Conservation (phyloP, 2,329 filamentous ascomycete species). For the Aspergillus terreus region DNA sequence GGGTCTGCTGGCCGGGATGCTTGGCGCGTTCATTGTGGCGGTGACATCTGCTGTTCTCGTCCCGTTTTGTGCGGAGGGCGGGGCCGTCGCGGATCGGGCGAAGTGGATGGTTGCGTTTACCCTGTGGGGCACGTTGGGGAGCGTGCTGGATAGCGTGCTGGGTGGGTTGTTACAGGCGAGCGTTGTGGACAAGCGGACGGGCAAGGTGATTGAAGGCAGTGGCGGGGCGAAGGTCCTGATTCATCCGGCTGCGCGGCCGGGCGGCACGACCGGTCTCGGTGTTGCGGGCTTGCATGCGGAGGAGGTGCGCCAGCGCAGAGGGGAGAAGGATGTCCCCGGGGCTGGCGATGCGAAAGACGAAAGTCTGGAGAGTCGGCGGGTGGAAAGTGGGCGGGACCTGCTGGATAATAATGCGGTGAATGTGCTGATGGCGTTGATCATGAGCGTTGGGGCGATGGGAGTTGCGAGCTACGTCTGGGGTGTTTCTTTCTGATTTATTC, state of each 20-base stretch:
- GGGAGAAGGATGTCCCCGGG: neutral
- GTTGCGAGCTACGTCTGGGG: conserved; percentile 39
- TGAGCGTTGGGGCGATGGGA: conserved; percentile 75
- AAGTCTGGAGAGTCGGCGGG: conserved; percentile 55
- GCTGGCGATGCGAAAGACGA: conserved; percentile 9
- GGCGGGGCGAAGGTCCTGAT: conserved; percentile 60
- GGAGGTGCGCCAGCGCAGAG: neutral
- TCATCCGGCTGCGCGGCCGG: conserved; percentile 23
- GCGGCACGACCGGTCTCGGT: neutral
- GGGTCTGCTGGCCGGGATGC: conserved; percentile 69
- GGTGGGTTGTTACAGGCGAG: conserved; percentile 82
- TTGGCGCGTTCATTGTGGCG: conserved; percentile 69
- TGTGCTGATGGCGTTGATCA: conserved; percentile 77
- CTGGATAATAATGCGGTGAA: conserved; percentile 97
- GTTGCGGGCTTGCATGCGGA: neutral
- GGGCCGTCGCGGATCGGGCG: conserved; percentile 47
- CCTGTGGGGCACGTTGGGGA: conserved; percentile 72
- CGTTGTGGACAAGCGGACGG: conserved; percentile 76
- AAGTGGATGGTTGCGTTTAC: conserved; percentile 56
- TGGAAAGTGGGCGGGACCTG: conserved; percentile 67
- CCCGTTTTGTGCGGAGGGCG: conserved; percentile 57
- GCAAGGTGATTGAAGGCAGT: conserved; percentile 84
- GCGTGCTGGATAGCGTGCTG: conserved; percentile 80
- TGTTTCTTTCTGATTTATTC: conserved; percentile 13
- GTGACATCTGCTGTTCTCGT: conserved; percentile 64